phyloP scores from a whole-genome alignment of 2,329 filamentous ascomycete species.

The Ceratocystis diversiconidia region DNA sequence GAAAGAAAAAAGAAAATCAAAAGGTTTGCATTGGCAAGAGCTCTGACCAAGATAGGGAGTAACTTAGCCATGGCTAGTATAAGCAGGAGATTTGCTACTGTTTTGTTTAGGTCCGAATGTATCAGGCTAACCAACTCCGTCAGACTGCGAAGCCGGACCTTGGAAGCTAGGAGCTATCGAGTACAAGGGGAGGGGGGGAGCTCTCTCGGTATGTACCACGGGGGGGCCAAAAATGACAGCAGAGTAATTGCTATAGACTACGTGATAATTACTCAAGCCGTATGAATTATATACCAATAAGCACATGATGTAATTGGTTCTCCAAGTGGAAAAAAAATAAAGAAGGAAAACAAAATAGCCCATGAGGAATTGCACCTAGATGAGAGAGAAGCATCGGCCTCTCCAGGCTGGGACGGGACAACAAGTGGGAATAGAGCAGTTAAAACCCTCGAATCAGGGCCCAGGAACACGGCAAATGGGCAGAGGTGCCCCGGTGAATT shows the following conservation, averaged over 20 bases:
- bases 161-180: slow-evolving; percentile 2
- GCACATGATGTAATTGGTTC: neutral
- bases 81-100: neutral
- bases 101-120: slow-evolving; percentile 10
- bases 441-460: neutral
- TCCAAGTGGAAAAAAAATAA: neutral
- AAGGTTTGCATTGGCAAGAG: slow-evolving; percentile 7
- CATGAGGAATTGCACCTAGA: neutral
- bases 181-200: neutral
- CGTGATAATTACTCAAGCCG: neutral
- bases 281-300: neutral
- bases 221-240: neutral
- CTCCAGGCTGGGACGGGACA: neutral
- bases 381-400: neutral
- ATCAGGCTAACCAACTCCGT: slow-evolving; percentile 10
- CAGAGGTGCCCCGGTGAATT: neutral
- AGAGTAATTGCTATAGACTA: neutral
- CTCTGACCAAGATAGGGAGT: neutral
- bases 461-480: neutral
- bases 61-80: neutral
- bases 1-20: neutral
- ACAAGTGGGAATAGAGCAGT: neutral
- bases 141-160: slow-evolving; percentile 17
- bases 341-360: neutral
- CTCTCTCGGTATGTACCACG: neutral